Evolutionary conservation across 192 early-diverging fungal genomes (phyloP), one percentile per base, ranked within the genome.

Genomic region (Chytriomyces sp.): DNA sequence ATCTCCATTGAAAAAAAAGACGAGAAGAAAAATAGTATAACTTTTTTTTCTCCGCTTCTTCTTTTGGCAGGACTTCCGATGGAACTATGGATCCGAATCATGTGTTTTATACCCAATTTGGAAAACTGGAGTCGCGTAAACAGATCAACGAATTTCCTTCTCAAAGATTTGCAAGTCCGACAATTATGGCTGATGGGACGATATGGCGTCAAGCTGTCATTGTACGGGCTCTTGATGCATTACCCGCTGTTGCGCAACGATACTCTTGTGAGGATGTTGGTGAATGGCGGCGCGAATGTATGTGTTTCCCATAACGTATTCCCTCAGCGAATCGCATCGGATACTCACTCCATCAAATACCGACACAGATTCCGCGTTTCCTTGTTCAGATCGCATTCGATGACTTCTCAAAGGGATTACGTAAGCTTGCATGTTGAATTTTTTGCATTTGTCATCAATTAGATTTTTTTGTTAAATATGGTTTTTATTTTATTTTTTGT

Each of bases 81-180:
- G 6, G 76, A 77, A 45, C 49, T 77, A 1, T 77, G 76, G 76
- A 60, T 61, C 35, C n/a, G 67, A 7, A 60, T 77, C 45, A 24
- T 61, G 7, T 69, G 76, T 28, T 77, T 68, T 45, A 44, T 77
- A 8, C 59, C 67, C 7, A 59, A 69, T 57, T 50, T 68, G 28
- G 20, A 26, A 46, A 16, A 46, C 50, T 77, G 69, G 45, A 61
- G 28, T 45, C 50, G 20, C 6, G 24, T 60, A 3, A 59, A 67
- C 66, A 24, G 13, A 11, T 7, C 50, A 5, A n/a, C 18, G 4
- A 13, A 35, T n/a, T 16, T 26, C 6, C 43, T 77, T 8, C 44
- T 77, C 48, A 18, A 53, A 24, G 28, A 69, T 45, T 57, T 59
- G 57, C 65, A 66, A 8, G 10, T 68, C 2, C 48, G 76, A 2